Percentiles rank a stretch among this genome's conserved stretches.
Evolutionary conservation across 768 basidiomycete species (phyloP).

Genomic region (Serendipita vermifera): DNA sequence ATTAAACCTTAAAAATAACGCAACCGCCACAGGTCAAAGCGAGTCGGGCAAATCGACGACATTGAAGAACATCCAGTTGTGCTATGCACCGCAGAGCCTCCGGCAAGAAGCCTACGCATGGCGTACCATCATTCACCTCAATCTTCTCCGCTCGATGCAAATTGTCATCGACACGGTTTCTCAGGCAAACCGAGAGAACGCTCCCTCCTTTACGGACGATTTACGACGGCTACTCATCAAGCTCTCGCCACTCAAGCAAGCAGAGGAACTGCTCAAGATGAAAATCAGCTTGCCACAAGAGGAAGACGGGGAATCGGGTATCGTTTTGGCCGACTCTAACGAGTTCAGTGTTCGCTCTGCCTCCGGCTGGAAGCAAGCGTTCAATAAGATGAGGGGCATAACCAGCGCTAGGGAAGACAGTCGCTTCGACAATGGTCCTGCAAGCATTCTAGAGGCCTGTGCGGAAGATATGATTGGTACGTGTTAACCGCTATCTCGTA

Average conservation of each 20-base stretch:
- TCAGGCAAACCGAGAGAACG: constrained; percentile 5
- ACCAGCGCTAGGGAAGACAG: neutral
- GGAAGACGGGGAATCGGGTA: neutral
- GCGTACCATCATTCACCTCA: constrained; percentile 12
- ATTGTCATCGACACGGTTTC: neutral
- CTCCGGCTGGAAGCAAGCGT: constrained; percentile 4
- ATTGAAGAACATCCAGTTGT: constrained; percentile 23
- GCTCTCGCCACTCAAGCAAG: neutral
- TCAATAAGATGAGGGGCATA: constrained; percentile 8
- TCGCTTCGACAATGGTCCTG: constrained; percentile 8
- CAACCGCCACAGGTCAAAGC: constrained; percentile 13
- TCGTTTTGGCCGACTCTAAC: neutral
- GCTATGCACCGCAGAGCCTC: constrained; percentile 10
- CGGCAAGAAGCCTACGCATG: constrained; percentile 2
- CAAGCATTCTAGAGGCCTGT: constrained; percentile 4
- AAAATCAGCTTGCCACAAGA: neutral
- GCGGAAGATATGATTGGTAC: constrained; percentile 6
- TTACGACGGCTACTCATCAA: constrained; percentile 1
- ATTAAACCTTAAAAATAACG: neutral
- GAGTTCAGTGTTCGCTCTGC: constrained; percentile 7
- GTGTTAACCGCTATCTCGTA: neutral
- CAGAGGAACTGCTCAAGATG: constrained; percentile 1
- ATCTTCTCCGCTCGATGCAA: constrained; percentile 9
- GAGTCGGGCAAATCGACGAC: constrained; percentile 30
- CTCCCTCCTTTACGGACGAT: neutral